A percentile compares a stretch with the other conserved stretches of the same genome.
phyloP scores from a whole-genome alignment of 345 rosid species.

The Odontarrhena argentea region DNA sequence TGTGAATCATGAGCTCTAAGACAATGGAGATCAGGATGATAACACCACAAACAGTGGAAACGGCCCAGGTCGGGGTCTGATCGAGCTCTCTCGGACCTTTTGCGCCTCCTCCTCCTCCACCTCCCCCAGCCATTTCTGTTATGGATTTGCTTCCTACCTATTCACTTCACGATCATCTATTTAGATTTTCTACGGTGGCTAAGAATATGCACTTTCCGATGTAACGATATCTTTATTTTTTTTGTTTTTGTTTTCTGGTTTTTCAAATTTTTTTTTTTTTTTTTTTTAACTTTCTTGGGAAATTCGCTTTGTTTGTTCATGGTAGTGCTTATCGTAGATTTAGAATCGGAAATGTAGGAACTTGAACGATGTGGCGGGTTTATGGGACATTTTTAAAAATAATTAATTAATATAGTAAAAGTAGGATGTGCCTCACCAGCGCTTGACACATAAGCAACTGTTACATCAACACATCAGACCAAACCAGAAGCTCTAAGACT shows the following conservation, averaged over 20 bases:
- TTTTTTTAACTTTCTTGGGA: neutral
- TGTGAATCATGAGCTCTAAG: slow-evolving; percentile 68
- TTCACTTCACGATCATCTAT: neutral
- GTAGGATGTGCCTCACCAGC: no score
- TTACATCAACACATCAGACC: no score
- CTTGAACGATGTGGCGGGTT: slow-evolving; percentile 41
- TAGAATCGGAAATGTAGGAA: slow-evolving; percentile 40
- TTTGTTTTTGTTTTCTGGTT: neutral
- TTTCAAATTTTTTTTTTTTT: neutral
- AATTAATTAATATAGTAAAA: no score
- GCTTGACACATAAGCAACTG: no score
- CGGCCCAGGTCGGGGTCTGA: slow-evolving; percentile 97
- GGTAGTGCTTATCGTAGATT: slow-evolving; percentile 28
- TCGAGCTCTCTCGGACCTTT: slow-evolving; percentile 70
- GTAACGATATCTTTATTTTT: no score
- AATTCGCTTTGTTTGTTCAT: slow-evolving; percentile 9
- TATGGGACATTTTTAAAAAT: slow-evolving; percentile 23
- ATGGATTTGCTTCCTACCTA: neutral
- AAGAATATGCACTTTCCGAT: no score
- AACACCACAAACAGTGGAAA: slow-evolving; percentile 66
- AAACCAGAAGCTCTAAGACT: no score
- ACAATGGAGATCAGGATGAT: slow-evolving; percentile 70
- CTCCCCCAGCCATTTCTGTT: slow-evolving; percentile 58
- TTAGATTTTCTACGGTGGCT: neutral
- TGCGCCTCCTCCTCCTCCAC: slow-evolving; percentile 41